Evolutionary conservation across 2,329 filamentous ascomycete genomes (phyloP).

Genomic region (Paecilomyces fulvus): DNA sequence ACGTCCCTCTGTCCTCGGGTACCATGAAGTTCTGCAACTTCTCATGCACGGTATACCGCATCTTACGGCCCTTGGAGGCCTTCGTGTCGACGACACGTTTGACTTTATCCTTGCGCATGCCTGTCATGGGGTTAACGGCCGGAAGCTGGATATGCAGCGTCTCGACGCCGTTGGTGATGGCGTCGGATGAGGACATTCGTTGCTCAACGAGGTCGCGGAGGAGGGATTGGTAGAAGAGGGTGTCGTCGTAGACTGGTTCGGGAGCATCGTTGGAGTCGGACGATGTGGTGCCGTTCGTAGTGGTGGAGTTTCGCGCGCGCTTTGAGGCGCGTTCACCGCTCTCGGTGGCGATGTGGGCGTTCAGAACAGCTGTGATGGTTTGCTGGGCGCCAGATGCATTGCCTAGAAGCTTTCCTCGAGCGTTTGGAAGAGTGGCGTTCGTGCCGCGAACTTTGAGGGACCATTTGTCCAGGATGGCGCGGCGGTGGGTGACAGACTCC

Average conservation of each 20-base stretch:
- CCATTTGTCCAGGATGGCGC: constrained; percentile 79
- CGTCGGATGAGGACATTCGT: constrained; percentile 57
- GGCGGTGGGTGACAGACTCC: constrained; percentile 52
- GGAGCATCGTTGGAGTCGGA: constrained; percentile 5
- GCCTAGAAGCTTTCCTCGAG: constrained; percentile 54
- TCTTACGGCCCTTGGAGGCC: constrained; percentile 88
- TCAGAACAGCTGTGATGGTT: constrained; percentile 35
- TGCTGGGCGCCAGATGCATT: constrained; percentile 44
- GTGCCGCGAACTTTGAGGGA: constrained; percentile 62
- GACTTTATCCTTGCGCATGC: constrained; percentile 52
- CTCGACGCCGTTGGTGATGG: constrained; percentile 38
- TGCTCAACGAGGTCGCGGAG: constrained; percentile 91
- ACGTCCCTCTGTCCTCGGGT: constrained; percentile 68
- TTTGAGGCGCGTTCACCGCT: constrained; percentile 24
- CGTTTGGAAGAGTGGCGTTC: constrained; percentile 44
- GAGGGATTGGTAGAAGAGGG: constrained; percentile 86
- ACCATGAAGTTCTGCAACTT: constrained; percentile 99
- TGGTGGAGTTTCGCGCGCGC: constrained; percentile 16
- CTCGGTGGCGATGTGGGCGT: constrained; percentile 37
- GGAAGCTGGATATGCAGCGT: constrained; percentile 27
- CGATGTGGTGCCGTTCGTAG: constrained; percentile 3
- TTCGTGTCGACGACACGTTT: constrained; percentile 83
- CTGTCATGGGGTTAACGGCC: constrained; percentile 31
- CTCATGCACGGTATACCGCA: constrained; percentile 91
- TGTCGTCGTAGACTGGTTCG: constrained; percentile 77